These are phyloP conservation scores for Orbilia javanica DNA, from an alignment of 2,329 filamentous ascomycete genomes.

Conservation along the genomic window DNA sequence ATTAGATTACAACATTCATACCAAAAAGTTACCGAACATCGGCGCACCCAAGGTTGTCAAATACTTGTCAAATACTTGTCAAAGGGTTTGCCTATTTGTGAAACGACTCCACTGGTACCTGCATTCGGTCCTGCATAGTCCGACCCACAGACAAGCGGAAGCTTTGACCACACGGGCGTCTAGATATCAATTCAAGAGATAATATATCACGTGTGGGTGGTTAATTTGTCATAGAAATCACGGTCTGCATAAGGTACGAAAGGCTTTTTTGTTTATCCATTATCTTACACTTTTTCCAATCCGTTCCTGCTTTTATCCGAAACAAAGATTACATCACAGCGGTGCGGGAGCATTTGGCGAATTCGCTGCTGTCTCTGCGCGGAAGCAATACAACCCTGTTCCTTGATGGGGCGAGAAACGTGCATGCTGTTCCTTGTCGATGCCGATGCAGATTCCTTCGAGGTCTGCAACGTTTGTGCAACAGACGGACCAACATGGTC, in stretches of 20 bases:
- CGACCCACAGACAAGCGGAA: constrained; percentile 49
- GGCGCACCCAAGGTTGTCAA: constrained; percentile 35
- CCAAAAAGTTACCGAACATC: constrained; percentile 43
- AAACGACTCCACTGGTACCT: constrained; percentile 55
- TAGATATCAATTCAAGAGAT: constrained; percentile 48
- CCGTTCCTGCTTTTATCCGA: constrained; percentile 38
- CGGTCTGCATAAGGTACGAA: constrained; percentile 36
- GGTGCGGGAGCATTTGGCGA: constrained; percentile 20
- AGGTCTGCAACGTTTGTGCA: constrained; percentile 20
- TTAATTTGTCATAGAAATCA: constrained; percentile 47
- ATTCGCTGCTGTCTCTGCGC: constrained; percentile 32
- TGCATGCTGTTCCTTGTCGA: constrained; percentile 54
- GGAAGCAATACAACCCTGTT: constrained; percentile 54
- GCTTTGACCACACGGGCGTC: constrained; percentile 46
- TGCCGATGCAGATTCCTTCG: constrained; percentile 32
- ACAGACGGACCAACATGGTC: constrained; percentile 22
- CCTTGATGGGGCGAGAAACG: constrained; percentile 51
- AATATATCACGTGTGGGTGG: constrained; percentile 51
- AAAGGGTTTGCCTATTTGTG: constrained; percentile 38
- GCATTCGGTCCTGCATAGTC: constrained; percentile 41
- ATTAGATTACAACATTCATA: constrained; percentile 42
- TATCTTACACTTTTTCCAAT: background rate
- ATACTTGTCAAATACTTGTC: constrained; percentile 32
- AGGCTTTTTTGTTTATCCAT: constrained; percentile 14
- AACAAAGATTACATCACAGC: constrained; percentile 41